Base-by-base conservation (phyloP, 1,284 basidiomycete species). In the Bondarzewia mesenterica region DNA sequence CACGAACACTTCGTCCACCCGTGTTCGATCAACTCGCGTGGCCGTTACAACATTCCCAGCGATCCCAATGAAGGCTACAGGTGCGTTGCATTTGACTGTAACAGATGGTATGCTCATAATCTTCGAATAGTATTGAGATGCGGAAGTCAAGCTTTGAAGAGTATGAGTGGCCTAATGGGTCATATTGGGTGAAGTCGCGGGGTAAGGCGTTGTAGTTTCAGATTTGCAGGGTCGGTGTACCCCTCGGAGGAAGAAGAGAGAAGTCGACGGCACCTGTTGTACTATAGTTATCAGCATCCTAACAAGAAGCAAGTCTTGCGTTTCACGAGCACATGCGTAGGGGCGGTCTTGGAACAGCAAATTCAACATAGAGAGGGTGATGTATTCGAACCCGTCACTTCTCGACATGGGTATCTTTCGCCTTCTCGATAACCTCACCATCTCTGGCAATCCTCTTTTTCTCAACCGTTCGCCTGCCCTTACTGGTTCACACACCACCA, bases 1-100 rank as follows among this genome's bases (percentile, higher is more conserved):
- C 93, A 97, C 67, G 92, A 96, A 57, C 89, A 96, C 67, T 97
- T 96, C 70, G 69, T 86, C 47, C 82, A 84, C 58, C 92, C 92
- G 3, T 91, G 90, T 59, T 86, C 88, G 32, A 93, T 97, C 72
- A 95, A 95, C 69, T 60, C 70, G 8, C 73, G 77, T 29, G 93
- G 93, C 21, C 75, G 90, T 42, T 96, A 96, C 69, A 93, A 93
- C 55, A 82, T 89, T 1, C 87, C 87, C 0, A 69, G 55, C 53
- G 74, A 82, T 55, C 66, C 81, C 1, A 62, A 69, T 10, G 87
- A 87, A 57, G 87, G 87, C 2, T 89, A 89, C 63, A 86, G 83
- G 83, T 81, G 35, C 32, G 74, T 57, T 21, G 18, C 22, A 32
- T 1, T 29, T 21, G 23, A 6, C 7, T 2, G 4, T 27, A 8